A percentile compares a stretch with the other conserved stretches of the same genome.
These are phyloP conservation scores for Termitomyces sp. DNA, from an alignment of 768 basidiomycete genomes.

Conservation along the genomic window DNA sequence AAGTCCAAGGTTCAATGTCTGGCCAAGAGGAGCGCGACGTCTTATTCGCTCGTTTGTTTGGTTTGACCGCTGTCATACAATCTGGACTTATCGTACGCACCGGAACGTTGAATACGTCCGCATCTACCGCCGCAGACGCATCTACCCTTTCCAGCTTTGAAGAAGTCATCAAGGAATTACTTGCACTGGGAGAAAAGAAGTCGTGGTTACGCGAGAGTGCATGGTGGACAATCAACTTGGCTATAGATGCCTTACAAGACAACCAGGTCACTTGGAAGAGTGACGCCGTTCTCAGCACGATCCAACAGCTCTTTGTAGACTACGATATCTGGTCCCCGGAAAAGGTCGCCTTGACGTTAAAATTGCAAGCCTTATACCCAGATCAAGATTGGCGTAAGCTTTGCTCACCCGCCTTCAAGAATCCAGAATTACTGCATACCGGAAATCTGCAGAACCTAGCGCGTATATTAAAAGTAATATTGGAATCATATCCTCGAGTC, in stretches of 20 bases:
- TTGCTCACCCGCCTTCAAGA: slow-evolving; percentile 75
- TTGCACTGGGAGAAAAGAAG: slow-evolving; percentile 76
- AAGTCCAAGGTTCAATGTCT: slow-evolving; percentile 71
- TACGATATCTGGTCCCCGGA: slow-evolving; percentile 77
- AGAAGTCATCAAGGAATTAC: slow-evolving; percentile 54
- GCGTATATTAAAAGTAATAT: slow-evolving; percentile 70
- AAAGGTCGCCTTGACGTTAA: slow-evolving; percentile 77
- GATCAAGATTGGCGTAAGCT: slow-evolving; percentile 64
- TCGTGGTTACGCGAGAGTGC: slow-evolving; percentile 89
- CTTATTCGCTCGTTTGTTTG: slow-evolving; percentile 90
- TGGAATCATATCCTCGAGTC: not conserved
- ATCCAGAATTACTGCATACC: slow-evolving; percentile 59
- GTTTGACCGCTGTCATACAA: slow-evolving; percentile 78
- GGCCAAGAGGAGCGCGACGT: slow-evolving; percentile 93
- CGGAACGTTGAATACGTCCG: slow-evolving; percentile 47
- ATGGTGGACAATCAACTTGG: slow-evolving; percentile 77
- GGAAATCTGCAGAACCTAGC: slow-evolving; percentile 75
- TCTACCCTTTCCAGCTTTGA: slow-evolving; percentile 60
- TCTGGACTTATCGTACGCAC: slow-evolving; percentile 77
- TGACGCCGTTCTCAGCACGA: slow-evolving; percentile 49
- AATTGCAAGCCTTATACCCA: slow-evolving; percentile 59
- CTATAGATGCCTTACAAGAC: slow-evolving; percentile 54
- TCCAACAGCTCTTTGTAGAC: slow-evolving; percentile 52
- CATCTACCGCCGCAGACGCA: slow-evolving; percentile 47
- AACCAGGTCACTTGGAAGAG: slow-evolving; percentile 71